Evolutionary conservation across 805 yeast species (phyloP).

Genomic region (Lachancea fermentati): DNA sequence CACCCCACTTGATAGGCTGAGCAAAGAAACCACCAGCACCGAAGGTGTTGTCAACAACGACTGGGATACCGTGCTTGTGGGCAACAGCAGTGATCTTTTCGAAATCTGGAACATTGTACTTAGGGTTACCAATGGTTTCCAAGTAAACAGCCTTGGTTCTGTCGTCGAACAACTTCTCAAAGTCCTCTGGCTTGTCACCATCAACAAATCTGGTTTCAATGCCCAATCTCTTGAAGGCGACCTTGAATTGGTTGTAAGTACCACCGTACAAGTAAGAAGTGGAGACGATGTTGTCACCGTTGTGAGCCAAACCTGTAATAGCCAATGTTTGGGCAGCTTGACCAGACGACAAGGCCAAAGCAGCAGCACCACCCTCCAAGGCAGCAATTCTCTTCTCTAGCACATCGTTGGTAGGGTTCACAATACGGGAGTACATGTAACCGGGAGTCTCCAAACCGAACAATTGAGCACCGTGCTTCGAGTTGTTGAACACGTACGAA

Average conservation of each 20-base stretch:
- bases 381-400: slow-evolving; percentile 91
- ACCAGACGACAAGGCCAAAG: slow-evolving; percentile 88
- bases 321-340: slow-evolving; percentile 93
- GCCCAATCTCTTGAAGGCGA: slow-evolving; percentile 83
- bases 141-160: slow-evolving; percentile 86
- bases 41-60: slow-evolving; percentile 92
- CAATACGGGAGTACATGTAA: slow-evolving; percentile 80
- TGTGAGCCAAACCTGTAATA: slow-evolving; percentile 72
- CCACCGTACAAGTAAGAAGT: slow-evolving; percentile 92
- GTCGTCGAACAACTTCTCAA: slow-evolving; percentile 68
- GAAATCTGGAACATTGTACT: slow-evolving; percentile 87
- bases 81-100: slow-evolving; percentile 69
- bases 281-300: slow-evolving; percentile 86
- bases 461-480: slow-evolving; percentile 87
- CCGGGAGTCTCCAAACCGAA: slow-evolving; percentile 84
- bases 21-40: slow-evolving; percentile 93
- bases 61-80: slow-evolving; percentile 80
- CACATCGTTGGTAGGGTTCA: slow-evolving; percentile 89
- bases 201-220: slow-evolving; percentile 79
- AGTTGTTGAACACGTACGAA: slow-evolving; percentile 81
- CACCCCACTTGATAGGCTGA: slow-evolving; percentile 83
- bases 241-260: slow-evolving; percentile 91
- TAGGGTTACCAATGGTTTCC: slow-evolving; percentile 91
- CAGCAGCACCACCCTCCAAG: slow-evolving; percentile 87
- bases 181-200: slow-evolving; percentile 70